phyloP scores from a whole-genome alignment of 2,329 filamentous ascomycete genomes.

The Cladosporium colombiae region DNA sequence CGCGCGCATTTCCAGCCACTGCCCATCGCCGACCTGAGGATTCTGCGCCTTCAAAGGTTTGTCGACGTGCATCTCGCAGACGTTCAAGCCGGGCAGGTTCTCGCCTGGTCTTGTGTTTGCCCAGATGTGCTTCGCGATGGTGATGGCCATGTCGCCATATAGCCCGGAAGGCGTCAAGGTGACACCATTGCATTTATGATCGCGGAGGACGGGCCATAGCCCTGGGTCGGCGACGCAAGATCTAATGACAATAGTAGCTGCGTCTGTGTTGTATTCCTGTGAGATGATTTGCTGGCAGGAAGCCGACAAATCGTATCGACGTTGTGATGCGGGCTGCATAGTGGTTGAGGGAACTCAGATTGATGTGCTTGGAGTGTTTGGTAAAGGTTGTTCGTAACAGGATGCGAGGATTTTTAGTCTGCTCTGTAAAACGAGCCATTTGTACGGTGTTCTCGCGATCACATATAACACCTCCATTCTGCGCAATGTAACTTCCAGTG shows the following conservation, averaged over 20 bases:
- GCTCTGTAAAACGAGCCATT: not conserved
- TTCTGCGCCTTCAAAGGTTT: conserved; percentile 31
- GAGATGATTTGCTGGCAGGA: conserved; percentile 30
- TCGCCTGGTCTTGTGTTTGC: conserved; percentile 19
- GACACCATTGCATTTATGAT: conserved; percentile 39
- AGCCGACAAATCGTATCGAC: conserved; percentile 25
- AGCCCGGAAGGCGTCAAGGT: conserved; percentile 36
- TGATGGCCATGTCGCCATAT: conserved; percentile 39
- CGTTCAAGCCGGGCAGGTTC: conserved; percentile 28
- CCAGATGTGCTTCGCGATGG: conserved; percentile 31
- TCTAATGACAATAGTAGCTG: conserved; percentile 27
- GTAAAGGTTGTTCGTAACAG: not conserved
- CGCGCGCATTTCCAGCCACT: conserved; percentile 33
- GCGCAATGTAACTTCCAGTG: not conserved
- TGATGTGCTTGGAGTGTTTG: not conserved
- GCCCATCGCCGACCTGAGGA: conserved; percentile 24
- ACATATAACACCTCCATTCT: not conserved
- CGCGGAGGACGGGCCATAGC: conserved; percentile 30
- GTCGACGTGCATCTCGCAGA: conserved; percentile 31
- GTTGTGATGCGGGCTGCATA: conserved; percentile 10
- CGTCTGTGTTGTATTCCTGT: conserved; percentile 21
- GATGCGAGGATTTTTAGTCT: not conserved
- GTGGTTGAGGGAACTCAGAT: not conserved
- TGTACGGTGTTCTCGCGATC: not conserved
- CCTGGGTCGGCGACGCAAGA: conserved; percentile 29